Conservation (phyloP, 306 rosid genomes). For the Cucumis melo region DNA sequence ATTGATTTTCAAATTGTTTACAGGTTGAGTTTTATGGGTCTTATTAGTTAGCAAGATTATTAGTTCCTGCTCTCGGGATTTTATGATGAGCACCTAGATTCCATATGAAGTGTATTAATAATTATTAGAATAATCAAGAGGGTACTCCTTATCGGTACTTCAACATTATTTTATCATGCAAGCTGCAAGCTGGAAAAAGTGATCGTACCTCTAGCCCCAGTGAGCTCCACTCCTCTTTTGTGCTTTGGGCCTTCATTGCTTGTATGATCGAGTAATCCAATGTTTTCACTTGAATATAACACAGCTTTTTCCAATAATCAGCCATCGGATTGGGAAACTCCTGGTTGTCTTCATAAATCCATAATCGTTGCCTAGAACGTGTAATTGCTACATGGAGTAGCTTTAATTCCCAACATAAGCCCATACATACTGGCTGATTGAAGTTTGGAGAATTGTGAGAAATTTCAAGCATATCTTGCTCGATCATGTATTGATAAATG, state of each 20-base stretch:
- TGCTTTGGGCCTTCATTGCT: constrained; percentile 43
- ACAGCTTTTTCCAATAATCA: constrained; percentile 49
- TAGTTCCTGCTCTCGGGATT: background rate
- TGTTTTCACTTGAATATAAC: constrained; percentile 36
- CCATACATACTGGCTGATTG: constrained; percentile 23
- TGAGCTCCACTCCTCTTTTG: constrained; percentile 45
- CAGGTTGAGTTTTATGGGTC: background rate
- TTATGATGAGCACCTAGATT: background rate
- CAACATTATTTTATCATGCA: background rate
- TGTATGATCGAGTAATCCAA: constrained; percentile 35
- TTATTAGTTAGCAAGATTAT: background rate
- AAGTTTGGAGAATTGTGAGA: constrained; percentile 18
- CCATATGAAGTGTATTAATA: background rate
- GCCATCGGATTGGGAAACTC: constrained; percentile 36
- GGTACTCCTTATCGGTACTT: background rate
- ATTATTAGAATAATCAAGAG: background rate
- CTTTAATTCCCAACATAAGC: constrained; percentile 54
- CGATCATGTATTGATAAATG: constrained; percentile 41
- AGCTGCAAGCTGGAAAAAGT: background rate
- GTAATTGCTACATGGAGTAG: constrained; percentile 50
- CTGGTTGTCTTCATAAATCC: constrained; percentile 45
- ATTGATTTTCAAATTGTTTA: background rate
- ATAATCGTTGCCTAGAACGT: constrained; percentile 48
- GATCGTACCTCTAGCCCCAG: constrained; percentile 49
- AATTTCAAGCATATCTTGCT: constrained; percentile 30